Conservation (phyloP, 2,329 filamentous ascomycete genomes). For the Xylaria polymorpha region DNA sequence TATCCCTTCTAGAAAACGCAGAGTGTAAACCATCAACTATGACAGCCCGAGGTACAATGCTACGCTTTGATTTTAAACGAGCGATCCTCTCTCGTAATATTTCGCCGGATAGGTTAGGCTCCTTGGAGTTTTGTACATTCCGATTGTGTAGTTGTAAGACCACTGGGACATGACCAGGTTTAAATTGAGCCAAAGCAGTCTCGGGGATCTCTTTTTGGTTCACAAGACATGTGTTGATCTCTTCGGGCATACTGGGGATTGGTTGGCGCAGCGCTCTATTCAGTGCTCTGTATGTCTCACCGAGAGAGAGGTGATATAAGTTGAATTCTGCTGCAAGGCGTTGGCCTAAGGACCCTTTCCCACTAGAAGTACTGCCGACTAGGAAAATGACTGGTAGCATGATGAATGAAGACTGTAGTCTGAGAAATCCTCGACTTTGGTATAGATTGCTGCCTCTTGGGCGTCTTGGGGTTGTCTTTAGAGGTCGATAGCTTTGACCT, state of each 20-base stretch:
- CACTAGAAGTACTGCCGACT: background rate
- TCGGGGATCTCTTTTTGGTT: background rate
- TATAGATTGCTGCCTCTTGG: background rate
- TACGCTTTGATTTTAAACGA: background rate
- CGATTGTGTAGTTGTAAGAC: background rate
- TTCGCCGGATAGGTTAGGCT: background rate
- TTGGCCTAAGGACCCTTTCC: background rate
- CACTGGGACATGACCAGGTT: background rate
- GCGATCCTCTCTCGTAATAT: background rate
- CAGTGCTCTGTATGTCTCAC: background rate
- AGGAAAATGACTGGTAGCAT: slow-evolving; percentile 16
- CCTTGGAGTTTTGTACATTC: background rate
- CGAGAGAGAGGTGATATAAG: background rate
- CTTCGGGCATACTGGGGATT: background rate
- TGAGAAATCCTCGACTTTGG: background rate
- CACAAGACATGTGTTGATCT: background rate
- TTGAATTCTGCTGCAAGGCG: background rate
- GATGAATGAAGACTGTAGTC: background rate
- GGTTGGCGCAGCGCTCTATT: too few relatives aligned
- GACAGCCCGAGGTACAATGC: background rate
- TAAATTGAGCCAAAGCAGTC: background rate
- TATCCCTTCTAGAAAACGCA: background rate
- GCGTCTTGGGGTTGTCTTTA: background rate
- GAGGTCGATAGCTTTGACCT: background rate
- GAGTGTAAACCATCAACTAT: background rate